These are phyloP conservation scores for Cucurbita maxima DNA, from an alignment of 306 rosid species.

Conservation along the genomic window DNA sequence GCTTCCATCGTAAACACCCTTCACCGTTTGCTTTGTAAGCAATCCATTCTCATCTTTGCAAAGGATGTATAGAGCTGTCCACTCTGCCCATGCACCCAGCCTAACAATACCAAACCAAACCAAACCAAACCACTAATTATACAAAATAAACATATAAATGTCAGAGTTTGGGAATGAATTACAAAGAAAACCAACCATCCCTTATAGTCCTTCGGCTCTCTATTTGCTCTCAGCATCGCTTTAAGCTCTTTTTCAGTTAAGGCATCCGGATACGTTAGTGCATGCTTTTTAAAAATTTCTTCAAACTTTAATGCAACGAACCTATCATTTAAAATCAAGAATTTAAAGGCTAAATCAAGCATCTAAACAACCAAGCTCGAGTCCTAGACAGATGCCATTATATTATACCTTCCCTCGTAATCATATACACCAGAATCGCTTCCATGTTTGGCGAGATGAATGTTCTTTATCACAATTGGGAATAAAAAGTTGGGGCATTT, in stretches of 20 bases:
- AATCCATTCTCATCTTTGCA: constrained; percentile 67
- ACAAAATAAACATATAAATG: neutral
- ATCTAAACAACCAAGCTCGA: too few species aligned
- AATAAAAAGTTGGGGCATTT: constrained; percentile 40
- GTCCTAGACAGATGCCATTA: neutral
- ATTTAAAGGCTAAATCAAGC: too few species aligned
- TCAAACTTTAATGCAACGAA: constrained; percentile 56
- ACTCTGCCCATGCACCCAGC: constrained; percentile 38
- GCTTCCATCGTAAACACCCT: constrained; percentile 68
- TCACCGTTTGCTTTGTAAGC: constrained; percentile 40
- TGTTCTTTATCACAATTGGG: constrained; percentile 59
- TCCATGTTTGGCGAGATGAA: constrained; percentile 48
- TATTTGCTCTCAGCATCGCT: constrained; percentile 34
- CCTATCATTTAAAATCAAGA: constrained; percentile 13
- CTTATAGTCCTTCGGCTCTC: constrained; percentile 32
- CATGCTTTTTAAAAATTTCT: constrained; percentile 53
- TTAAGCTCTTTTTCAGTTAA: constrained; percentile 48
- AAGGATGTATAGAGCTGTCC: constrained; percentile 45
- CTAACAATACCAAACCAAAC: constrained; percentile 9
- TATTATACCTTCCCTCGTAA: constrained; percentile 59
- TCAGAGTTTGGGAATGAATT: too few species aligned
- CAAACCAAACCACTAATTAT: neutral
- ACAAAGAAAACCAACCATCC: constrained; percentile 40
- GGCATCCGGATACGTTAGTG: constrained; percentile 30
- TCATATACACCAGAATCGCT: constrained; percentile 87